These are phyloP conservation scores for Globisporangium camurandrum DNA, from an alignment of 352 stramenopile species.

Conservation along the genomic window DNA sequence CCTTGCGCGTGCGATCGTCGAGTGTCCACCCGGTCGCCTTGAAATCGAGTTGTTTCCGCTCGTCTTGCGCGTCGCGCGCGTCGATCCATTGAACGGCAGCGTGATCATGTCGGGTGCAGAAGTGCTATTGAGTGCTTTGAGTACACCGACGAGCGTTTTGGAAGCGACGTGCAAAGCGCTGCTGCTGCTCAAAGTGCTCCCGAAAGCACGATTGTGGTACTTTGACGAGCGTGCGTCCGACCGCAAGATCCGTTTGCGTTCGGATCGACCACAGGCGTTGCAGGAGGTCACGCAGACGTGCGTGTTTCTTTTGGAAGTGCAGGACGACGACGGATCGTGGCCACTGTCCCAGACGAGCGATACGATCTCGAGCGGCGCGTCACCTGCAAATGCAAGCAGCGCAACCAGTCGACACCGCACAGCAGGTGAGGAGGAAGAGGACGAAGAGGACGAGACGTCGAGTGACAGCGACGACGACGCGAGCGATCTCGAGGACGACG, in stretches of 20 bases:
- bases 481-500: conserved; percentile 4
- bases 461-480: conserved; percentile 14
- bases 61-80: conserved; percentile 66
- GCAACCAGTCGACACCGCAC: conserved; percentile 18
- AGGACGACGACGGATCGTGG: conserved; percentile 83
- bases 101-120: conserved; percentile 80
- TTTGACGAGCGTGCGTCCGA: conserved; percentile 67
- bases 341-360: conserved; percentile 61
- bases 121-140: conserved; percentile 56
- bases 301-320: conserved; percentile 75
- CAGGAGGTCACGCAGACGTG: conserved; percentile 61
- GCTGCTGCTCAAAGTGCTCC: conserved; percentile 56
- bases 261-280: conserved; percentile 36
- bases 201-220: conserved; percentile 76
- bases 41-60: conserved; percentile 77
- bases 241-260: conserved; percentile 55
- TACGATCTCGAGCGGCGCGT: conserved; percentile 15
- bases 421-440: not conserved
- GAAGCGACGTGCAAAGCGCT: conserved; percentile 69
- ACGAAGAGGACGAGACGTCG: conserved; percentile 8
- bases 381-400: not conserved
- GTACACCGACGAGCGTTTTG: conserved; percentile 47
- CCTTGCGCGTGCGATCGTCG: conserved; percentile 45
- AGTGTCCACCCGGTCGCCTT: conserved; percentile 25
- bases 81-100: conserved; percentile 55